Percentiles rank a stretch among this genome's conserved stretches.
Evolutionary conservation across 352 stramenopile genomes (phyloP).

Genomic region (Plasmopara muralis): DNA sequence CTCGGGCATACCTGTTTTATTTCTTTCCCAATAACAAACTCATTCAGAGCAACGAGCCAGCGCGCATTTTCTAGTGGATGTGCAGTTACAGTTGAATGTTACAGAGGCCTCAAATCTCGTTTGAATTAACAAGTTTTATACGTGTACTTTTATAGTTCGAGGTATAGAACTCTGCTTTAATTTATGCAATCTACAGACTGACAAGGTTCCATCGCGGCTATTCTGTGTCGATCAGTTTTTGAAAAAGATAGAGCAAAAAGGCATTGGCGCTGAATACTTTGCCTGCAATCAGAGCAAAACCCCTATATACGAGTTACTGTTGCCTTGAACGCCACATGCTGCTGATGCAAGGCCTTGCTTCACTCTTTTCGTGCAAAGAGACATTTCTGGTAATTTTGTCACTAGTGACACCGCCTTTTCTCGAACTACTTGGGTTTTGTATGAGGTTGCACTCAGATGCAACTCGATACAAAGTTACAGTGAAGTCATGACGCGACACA

Average conservation of each 20-base stretch:
- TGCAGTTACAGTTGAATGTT: not conserved
- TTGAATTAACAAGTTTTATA: not conserved
- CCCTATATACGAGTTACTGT: constrained; percentile 19
- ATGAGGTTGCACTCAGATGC: constrained; percentile 20
- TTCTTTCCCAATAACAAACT: too few relatives aligned
- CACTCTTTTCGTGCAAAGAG: not conserved
- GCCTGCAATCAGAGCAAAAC: constrained; percentile 15
- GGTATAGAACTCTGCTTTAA: not conserved
- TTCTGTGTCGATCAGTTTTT: too few relatives aligned
- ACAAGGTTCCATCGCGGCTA: not conserved
- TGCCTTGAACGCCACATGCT: constrained; percentile 11
- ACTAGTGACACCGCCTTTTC: constrained; percentile 1
- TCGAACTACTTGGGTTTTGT: constrained; percentile 15
- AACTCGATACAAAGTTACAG: constrained; percentile 20
- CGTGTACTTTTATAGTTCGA: not conserved
- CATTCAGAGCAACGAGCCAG: not conserved
- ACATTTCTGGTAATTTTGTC: not conserved
- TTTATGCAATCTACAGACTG: not conserved
- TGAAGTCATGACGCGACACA: constrained; percentile 43
- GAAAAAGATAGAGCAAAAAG: not conserved
- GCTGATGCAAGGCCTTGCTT: not conserved
- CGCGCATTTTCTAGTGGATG: not conserved
- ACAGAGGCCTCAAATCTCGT: not conserved
- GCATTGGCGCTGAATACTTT: constrained; percentile 18
- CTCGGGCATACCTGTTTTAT: too few relatives aligned